These are phyloP conservation scores for Phlebopus sp. DNA, from an alignment of 1,284 basidiomycete species.

Conservation along the genomic window DNA sequence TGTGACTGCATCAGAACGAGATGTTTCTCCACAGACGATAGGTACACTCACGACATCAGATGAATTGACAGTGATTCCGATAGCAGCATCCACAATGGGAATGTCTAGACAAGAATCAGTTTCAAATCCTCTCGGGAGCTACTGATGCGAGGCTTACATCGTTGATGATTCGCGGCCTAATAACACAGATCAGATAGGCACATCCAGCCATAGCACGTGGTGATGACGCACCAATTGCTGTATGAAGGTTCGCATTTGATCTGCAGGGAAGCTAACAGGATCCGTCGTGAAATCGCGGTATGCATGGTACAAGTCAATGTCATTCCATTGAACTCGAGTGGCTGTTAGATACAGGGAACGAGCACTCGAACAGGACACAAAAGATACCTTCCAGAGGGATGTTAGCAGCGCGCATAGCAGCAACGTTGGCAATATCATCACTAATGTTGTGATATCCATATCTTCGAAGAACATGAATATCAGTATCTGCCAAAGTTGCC, in stretches of 20 bases:
- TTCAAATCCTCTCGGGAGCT: neutral
- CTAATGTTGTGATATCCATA: constrained; percentile 50
- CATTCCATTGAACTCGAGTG: constrained; percentile 63
- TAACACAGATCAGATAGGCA: neutral
- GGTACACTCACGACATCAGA: constrained; percentile 30
- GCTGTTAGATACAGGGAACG: too few species aligned
- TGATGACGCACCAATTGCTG: constrained; percentile 49
- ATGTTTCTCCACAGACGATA: neutral
- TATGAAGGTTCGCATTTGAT: constrained; percentile 56
- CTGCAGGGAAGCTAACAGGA: constrained; percentile 56
- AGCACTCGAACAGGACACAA: neutral
- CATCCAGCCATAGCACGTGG: neutral
- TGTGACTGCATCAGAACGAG: neutral
- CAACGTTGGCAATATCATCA: constrained; percentile 46
- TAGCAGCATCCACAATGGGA: constrained; percentile 37
- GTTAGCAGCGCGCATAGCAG: constrained; percentile 52
- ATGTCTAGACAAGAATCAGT: constrained; percentile 27
- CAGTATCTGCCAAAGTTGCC: neutral
- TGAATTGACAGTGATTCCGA: constrained; percentile 33
- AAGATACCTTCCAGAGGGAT: constrained; percentile 56
- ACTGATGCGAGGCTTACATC: constrained; percentile 22
- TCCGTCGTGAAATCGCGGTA: constrained; percentile 65
- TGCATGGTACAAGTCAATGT: constrained; percentile 67
- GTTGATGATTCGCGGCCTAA: constrained; percentile 35
- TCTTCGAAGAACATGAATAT: constrained; percentile 21